Conservation (phyloP, 139 green algal species). For the Chlorella sp. region DNA sequence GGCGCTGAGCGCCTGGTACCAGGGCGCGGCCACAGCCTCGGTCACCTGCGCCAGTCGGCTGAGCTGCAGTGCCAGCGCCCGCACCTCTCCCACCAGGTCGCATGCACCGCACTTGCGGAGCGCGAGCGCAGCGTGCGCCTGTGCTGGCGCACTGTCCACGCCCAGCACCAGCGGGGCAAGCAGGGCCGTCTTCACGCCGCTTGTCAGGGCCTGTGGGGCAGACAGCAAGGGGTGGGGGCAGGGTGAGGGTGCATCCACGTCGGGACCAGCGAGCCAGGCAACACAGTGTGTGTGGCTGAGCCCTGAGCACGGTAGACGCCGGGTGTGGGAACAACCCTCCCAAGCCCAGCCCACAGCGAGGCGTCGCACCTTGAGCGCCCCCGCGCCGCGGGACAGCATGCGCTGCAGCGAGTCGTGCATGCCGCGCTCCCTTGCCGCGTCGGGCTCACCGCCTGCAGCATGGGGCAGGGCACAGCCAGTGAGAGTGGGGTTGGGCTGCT, state of each 20-base stretch:
- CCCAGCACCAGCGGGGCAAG: conserved; percentile 58
- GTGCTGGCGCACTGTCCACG: neutral
- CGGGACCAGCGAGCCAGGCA: too few species aligned
- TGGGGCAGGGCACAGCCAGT: too few species aligned
- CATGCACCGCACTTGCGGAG: conserved; percentile 57
- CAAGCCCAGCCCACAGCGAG: neutral
- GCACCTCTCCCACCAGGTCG: conserved; percentile 58
- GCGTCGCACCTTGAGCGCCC: neutral
- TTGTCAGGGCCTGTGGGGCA: conserved; percentile 49
- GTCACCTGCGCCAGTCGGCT: conserved; percentile 47
- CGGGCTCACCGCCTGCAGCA: neutral
- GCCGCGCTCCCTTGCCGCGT: neutral
- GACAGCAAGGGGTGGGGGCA: too few species aligned
- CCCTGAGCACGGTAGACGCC: too few species aligned
- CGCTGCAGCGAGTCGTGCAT: conserved; percentile 13
- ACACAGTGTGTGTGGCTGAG: too few species aligned
- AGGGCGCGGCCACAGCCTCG: conserved; percentile 57
- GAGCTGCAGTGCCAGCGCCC: conserved; percentile 55
- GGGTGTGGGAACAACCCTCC: neutral
- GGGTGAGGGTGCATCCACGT: too few species aligned
- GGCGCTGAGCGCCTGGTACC: conserved; percentile 1
- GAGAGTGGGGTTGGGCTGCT: too few species aligned
- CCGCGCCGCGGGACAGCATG: conserved; percentile 10
- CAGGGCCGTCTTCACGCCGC: conserved; percentile 50
- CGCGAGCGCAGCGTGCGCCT: neutral